phyloP scores from a whole-genome alignment of 2,329 filamentous ascomycete species.

The Botrytis aclada region DNA sequence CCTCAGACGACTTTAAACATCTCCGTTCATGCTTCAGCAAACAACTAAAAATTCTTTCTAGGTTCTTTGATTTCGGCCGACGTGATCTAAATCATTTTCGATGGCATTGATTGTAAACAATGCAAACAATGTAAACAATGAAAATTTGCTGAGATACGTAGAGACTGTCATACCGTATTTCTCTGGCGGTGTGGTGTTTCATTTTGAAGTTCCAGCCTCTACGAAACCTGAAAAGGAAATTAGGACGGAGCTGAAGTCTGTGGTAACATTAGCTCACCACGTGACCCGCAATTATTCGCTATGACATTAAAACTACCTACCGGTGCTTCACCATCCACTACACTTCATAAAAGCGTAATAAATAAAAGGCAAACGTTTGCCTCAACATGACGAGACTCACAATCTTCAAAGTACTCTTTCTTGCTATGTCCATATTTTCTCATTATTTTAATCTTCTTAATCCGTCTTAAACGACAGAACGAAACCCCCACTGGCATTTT shows the following conservation, averaged over 20 bases:
- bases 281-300: background rate
- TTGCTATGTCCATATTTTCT: background rate
- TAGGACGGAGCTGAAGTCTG: background rate
- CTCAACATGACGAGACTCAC: background rate
- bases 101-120: background rate
- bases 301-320: background rate
- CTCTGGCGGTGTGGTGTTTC: background rate
- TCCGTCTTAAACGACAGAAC: background rate
- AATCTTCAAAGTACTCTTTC: background rate
- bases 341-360: background rate
- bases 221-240: slow-evolving; percentile 7
- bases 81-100: background rate
- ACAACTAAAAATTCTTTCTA: background rate
- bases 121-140: background rate
- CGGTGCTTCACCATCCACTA: background rate
- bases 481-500: background rate
- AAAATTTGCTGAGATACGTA: background rate
- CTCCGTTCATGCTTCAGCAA: background rate
- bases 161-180: background rate
- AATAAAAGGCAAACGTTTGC: background rate
- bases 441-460: background rate
- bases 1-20: background rate
- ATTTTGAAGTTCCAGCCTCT: background rate
- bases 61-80: background rate
- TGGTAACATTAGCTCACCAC: background rate